These are phyloP conservation scores for Cajanus cajan DNA, from an alignment of 306 rosid genomes.

Conservation along the genomic window DNA sequence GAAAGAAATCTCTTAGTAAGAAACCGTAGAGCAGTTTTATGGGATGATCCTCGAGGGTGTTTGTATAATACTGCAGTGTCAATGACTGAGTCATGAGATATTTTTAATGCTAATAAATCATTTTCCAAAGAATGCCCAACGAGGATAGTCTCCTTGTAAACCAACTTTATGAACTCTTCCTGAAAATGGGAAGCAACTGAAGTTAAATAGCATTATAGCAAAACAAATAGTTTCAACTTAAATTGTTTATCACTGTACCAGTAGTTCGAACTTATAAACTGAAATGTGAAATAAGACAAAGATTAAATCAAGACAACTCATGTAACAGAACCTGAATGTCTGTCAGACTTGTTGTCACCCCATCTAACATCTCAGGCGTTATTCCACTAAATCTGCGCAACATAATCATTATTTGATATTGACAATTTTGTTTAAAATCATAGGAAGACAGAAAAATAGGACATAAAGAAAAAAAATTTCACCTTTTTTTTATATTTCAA, in stretches of 20 bases:
- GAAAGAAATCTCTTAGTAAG: conserved; percentile 79
- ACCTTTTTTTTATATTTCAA: not conserved
- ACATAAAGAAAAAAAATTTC: not conserved
- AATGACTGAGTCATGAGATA: conserved; percentile 66
- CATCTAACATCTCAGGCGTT: conserved; percentile 81
- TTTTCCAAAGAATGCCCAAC: conserved; percentile 97
- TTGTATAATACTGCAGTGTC: conserved; percentile 87
- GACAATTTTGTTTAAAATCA: not conserved
- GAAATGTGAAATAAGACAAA: conserved; percentile 13
- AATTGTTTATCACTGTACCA: conserved; percentile 22
- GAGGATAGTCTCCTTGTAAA: conserved; percentile 76
- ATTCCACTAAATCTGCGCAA: conserved; percentile 90
- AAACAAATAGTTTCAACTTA: conserved; percentile 26
- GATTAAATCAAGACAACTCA: conserved; percentile 21
- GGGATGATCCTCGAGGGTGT: conserved; percentile 65
- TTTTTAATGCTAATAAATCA: conserved; percentile 85
- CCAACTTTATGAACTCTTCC: conserved; percentile 76
- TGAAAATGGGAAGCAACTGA: conserved; percentile 48
- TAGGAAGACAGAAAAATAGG: not conserved
- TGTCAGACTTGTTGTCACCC: conserved; percentile 74
- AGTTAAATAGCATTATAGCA: conserved; percentile 31
- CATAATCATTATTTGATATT: not conserved
- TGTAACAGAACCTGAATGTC: conserved; percentile 78
- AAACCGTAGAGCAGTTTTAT: conserved; percentile 82
- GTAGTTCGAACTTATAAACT: conserved; percentile 1